These are phyloP conservation scores for Aspergillus leporis DNA, from an alignment of 495 filamentous ascomycete species.

Conservation along the genomic window DNA sequence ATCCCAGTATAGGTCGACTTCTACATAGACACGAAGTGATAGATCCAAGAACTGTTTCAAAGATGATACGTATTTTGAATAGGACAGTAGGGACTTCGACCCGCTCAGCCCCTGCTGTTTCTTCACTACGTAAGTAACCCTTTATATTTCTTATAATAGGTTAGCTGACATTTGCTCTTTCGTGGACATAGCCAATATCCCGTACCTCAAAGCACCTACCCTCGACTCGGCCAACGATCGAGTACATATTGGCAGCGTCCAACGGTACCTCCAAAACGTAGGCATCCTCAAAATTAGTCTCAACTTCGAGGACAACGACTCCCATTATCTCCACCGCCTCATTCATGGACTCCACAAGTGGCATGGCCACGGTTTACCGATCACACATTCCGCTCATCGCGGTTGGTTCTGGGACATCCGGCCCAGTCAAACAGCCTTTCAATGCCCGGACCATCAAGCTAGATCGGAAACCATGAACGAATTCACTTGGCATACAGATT, in stretches of 20 bases:
- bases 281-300: constrained; percentile 33
- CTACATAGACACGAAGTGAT: too few species aligned
- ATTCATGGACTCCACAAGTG: constrained; percentile 27
- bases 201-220: not conserved
- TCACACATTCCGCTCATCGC: constrained; percentile 33
- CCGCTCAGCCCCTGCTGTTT: not conserved
- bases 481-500: constrained; percentile 47
- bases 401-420: constrained; percentile 42
- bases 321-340: constrained; percentile 29
- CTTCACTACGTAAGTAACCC: not conserved
- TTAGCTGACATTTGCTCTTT: not conserved
- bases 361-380: constrained; percentile 31
- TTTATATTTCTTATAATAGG: not conserved
- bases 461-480: constrained; percentile 36
- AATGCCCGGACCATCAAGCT: constrained; percentile 24
- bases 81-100: too few species aligned
- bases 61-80: too few species aligned
- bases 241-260: not conserved
- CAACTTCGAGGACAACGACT: constrained; percentile 25
- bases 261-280: not conserved
- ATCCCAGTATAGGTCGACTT: too few species aligned
- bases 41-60: too few species aligned
- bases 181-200: not conserved
- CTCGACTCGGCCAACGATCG: not conserved
- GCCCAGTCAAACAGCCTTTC: constrained; percentile 15